phyloP scores from a whole-genome alignment of 2,329 filamentous ascomycete species.

The Aspergillus unguis region DNA sequence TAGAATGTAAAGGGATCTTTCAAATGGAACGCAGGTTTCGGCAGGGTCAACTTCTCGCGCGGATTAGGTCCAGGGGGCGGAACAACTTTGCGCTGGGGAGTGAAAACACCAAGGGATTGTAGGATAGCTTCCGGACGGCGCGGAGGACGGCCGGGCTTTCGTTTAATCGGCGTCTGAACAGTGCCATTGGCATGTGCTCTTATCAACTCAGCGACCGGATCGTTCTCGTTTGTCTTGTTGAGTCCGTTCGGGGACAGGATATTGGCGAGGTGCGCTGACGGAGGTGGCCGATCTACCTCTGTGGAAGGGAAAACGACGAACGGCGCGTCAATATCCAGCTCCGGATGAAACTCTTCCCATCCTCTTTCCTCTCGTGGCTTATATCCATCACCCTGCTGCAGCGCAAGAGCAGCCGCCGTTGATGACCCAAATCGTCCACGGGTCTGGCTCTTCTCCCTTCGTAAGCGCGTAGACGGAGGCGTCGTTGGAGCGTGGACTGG shows the following conservation, averaged over 20 bases:
- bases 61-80: slow-evolving; percentile 50
- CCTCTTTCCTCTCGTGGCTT: slow-evolving; percentile 94
- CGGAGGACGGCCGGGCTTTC: slow-evolving; percentile 63
- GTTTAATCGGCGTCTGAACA: slow-evolving; percentile 48
- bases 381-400: slow-evolving; percentile 90
- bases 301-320: slow-evolving; percentile 77
- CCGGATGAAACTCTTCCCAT: slow-evolving; percentile 97
- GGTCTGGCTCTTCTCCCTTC: slow-evolving; percentile 42
- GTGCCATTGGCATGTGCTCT: slow-evolving; percentile 37
- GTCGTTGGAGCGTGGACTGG: slow-evolving; percentile 33
- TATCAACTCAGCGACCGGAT: slow-evolving; percentile 42
- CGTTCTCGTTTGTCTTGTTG: slow-evolving; percentile 26
- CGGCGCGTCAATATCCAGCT: slow-evolving; percentile 80
- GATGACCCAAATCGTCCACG: slow-evolving; percentile 76
- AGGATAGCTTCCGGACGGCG: slow-evolving; percentile 61
- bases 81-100: slow-evolving; percentile 52
- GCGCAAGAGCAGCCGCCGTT: slow-evolving; percentile 79
- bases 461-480: slow-evolving; percentile 38
- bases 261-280: slow-evolving; percentile 45
- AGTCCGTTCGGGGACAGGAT: slow-evolving; percentile 26
- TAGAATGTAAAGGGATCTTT: slow-evolving; percentile 48
- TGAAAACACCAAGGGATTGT: slow-evolving; percentile 54
- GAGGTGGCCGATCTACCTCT: slow-evolving; percentile 73
- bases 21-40: slow-evolving; percentile 47
- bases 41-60: slow-evolving; percentile 48